Percentiles rank a stretch among this genome's conserved stretches.
Conservation (phyloP, 78 protist genomes). For the Mantamonas sphyraenae region DNA sequence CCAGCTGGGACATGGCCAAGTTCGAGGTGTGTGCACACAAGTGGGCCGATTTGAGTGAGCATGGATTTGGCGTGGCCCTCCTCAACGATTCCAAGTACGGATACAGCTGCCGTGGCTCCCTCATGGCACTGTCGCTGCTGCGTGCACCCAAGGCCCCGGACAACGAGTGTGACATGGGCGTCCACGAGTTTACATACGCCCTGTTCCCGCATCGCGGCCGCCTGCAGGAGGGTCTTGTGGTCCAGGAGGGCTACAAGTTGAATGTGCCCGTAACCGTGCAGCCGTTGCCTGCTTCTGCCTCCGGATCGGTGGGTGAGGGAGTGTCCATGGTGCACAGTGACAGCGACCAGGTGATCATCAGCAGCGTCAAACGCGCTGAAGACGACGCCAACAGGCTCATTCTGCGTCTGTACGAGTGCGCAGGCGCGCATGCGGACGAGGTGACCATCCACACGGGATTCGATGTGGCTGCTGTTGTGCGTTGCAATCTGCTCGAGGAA, state of each 20-base stretch:
- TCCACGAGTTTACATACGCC: constrained; percentile 57
- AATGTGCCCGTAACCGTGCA: no score
- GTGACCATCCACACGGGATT: no score
- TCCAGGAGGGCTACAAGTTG: no score
- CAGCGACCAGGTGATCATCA: constrained; percentile 25
- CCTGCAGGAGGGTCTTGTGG: background rate
- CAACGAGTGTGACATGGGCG: constrained; percentile 60
- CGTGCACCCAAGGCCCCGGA: constrained; percentile 75
- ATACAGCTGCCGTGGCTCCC: constrained; percentile 15
- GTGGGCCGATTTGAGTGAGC: constrained; percentile 61
- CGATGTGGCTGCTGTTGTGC: no score
- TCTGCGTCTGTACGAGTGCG: constrained; percentile 46
- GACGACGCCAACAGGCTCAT: constrained; percentile 13
- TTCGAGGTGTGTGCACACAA: constrained; percentile 65
- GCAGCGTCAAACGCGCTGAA: constrained; percentile 48
- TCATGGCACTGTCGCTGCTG: constrained; percentile 51
- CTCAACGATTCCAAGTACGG: constrained; percentile 84
- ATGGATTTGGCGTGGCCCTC: constrained; percentile 59
- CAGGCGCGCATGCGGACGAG: no score
- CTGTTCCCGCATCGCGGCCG: constrained; percentile 49
- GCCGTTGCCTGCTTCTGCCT: no score
- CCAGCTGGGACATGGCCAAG: constrained; percentile 69
- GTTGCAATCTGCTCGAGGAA: no score
- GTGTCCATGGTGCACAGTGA: constrained; percentile 11
- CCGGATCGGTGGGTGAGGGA: no score